These are phyloP conservation scores for Geotrichum citri-aurantii DNA, from an alignment of 1,139 yeast genomes.

Conservation along the genomic window DNA sequence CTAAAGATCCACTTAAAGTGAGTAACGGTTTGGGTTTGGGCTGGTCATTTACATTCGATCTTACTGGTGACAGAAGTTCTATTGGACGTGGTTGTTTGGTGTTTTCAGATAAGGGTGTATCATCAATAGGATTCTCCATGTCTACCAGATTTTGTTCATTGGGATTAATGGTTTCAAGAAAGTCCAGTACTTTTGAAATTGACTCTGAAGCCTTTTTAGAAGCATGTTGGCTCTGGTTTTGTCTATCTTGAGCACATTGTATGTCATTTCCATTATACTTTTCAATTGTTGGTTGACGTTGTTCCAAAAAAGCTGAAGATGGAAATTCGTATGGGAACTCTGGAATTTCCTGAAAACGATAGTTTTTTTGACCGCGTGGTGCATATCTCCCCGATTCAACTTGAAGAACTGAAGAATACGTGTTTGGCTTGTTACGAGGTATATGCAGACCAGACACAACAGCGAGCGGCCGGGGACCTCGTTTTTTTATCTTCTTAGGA, in stretches of 20 bases:
- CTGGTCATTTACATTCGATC: background rate
- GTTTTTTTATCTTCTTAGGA: background rate
- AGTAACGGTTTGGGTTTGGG: background rate
- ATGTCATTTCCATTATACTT: background rate
- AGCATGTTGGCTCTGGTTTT: background rate
- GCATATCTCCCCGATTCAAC: constrained; percentile 14
- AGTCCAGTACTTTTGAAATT: constrained; percentile 1
- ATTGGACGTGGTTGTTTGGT: background rate
- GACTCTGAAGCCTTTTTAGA: background rate
- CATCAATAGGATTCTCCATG: background rate
- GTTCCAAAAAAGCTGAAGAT: background rate
- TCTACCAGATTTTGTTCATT: background rate
- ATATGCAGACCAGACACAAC: constrained; percentile 14
- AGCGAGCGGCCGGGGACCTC: constrained; percentile 10
- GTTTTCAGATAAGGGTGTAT: background rate
- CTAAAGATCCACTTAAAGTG: background rate
- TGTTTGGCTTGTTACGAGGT: constrained; percentile 6
- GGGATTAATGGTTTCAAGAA: background rate
- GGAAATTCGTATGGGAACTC: constrained; percentile 7
- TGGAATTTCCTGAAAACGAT: background rate
- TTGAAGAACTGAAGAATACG: constrained; percentile 5
- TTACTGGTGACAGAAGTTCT: background rate
- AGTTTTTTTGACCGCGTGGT: background rate
- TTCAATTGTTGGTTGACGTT: background rate
- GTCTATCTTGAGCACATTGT: background rate